phyloP scores from a whole-genome alignment of 176 grass and related monocot species.

The Tuctoria greenei region DNA sequence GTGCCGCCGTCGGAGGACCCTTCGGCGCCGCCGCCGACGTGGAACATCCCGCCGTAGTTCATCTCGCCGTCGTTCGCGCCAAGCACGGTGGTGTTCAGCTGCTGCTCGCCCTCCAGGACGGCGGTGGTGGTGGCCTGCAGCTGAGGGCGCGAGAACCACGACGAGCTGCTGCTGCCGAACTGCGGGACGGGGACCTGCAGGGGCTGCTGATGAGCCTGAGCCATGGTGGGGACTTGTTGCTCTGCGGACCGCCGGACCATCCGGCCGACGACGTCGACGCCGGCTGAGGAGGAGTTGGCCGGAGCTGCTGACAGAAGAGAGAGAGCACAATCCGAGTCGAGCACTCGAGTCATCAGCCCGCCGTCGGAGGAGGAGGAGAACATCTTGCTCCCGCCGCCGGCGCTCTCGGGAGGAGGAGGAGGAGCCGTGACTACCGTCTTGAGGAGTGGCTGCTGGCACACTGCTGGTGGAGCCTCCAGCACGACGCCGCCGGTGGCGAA shows the following conservation, averaged over 20 bases:
- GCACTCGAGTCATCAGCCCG: conserved; percentile 45
- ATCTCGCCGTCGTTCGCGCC: conserved; percentile 38
- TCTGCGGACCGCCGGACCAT: conserved; percentile 45
- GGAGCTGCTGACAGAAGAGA: conserved; percentile 95
- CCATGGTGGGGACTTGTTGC: conserved; percentile 50
- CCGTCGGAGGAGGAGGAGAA: conserved; percentile 48
- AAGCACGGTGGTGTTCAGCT: conserved; percentile 43
- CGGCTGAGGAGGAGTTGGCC: conserved; percentile 46
- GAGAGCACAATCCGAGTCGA: conserved; percentile 81
- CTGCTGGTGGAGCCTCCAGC: conserved; percentile 23
- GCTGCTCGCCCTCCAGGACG: conserved; percentile 10
- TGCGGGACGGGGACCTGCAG: conserved; percentile 53
- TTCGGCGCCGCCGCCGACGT: conserved; percentile 48
- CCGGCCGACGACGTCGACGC: conserved; percentile 46
- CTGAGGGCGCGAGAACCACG: conserved; percentile 36
- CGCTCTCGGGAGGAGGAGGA: conserved; percentile 35
- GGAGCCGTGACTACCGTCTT: conserved; percentile 33
- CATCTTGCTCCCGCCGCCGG: conserved; percentile 40
- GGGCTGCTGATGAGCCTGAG: conserved; percentile 26
- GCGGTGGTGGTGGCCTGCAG: conserved; percentile 11
- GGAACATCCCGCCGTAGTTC: conserved; percentile 55
- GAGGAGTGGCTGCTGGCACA: conserved; percentile 48
- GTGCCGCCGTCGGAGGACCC: conserved; percentile 51
- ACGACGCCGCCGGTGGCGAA: conserved; percentile 36
- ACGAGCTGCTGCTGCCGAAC: conserved; percentile 42